These are phyloP conservation scores for Thermothielavioides terrestris DNA, from an alignment of 495 filamentous ascomycete species.

Conservation along the genomic window DNA sequence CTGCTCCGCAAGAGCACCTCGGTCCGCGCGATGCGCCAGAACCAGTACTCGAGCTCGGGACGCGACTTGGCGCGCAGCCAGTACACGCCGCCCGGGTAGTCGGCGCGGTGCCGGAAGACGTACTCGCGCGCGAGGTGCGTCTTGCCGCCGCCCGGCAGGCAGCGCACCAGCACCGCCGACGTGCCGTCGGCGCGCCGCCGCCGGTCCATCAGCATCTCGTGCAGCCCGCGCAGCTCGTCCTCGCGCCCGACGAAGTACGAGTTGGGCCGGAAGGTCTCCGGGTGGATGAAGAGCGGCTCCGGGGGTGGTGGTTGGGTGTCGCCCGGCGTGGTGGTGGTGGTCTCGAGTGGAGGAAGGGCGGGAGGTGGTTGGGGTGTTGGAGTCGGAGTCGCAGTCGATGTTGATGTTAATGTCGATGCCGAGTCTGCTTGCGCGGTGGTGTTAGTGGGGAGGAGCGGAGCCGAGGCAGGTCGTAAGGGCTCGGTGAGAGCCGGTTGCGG, in stretches of 20 bases:
- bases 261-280: slow-evolving; percentile 70
- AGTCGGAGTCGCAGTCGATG: background rate
- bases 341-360: background rate
- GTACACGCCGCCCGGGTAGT: slow-evolving; percentile 69
- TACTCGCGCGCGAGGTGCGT: slow-evolving; percentile 77
- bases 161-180: slow-evolving; percentile 60
- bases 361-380: background rate
- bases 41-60: slow-evolving; percentile 56
- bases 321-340: background rate
- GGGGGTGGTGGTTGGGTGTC: background rate
- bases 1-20: too few species aligned
- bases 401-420: background rate
- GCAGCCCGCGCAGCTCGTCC: slow-evolving; percentile 58
- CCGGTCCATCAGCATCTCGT: slow-evolving; percentile 56
- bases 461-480: background rate
- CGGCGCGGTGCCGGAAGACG: slow-evolving; percentile 55
- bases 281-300: slow-evolving; percentile 55
- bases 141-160: slow-evolving; percentile 71
- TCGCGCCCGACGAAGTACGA: slow-evolving; percentile 66
- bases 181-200: slow-evolving; percentile 54
- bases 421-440: background rate
- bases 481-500: background rate
- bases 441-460: slow-evolving; percentile 1
- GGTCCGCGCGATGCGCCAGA: slow-evolving; percentile 66
- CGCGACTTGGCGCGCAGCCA: slow-evolving; percentile 67